Percentiles rank a stretch among this genome's conserved stretches.
These are phyloP conservation scores for Populus davidiana DNA, from an alignment of 345 rosid genomes.

Conservation along the genomic window DNA sequence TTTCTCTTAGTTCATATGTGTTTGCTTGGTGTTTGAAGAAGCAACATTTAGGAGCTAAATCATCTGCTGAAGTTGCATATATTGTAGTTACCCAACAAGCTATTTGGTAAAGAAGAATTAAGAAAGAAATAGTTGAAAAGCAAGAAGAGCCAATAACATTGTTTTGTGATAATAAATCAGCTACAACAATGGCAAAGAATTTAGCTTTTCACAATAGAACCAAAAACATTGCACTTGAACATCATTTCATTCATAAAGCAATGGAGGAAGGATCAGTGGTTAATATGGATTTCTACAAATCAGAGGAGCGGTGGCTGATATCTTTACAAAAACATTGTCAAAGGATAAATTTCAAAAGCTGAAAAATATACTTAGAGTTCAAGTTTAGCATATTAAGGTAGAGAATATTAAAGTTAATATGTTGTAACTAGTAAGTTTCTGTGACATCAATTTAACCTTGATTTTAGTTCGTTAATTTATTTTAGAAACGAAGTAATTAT, in stretches of 20 bases:
- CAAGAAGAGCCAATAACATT: not conserved
- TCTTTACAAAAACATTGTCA: no score
- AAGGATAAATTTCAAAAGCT: no score
- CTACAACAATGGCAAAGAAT: not conserved
- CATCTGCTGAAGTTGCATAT: not conserved
- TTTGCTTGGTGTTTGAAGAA: not conserved
- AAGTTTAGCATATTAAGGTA: no score
- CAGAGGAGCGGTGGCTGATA: not conserved
- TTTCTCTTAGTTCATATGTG: not conserved
- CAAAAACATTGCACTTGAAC: not conserved
- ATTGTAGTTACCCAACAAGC: not conserved
- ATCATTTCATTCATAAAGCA: not conserved
- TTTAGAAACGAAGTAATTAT: no score
- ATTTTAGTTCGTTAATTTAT: no score
- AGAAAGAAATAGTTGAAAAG: not conserved
- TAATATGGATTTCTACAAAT: not conserved
- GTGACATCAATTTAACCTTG: no score
- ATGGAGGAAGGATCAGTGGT: not conserved
- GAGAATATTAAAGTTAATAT: no score
- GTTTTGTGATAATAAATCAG: not conserved
- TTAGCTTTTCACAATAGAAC: not conserved
- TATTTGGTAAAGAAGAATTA: not conserved
- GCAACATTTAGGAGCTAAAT: not conserved
- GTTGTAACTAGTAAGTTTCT: no score
- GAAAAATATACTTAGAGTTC: no score